Base-by-base conservation (phyloP, 169 alveolate genomes). In the Plasmodium chabaudi region DNA sequence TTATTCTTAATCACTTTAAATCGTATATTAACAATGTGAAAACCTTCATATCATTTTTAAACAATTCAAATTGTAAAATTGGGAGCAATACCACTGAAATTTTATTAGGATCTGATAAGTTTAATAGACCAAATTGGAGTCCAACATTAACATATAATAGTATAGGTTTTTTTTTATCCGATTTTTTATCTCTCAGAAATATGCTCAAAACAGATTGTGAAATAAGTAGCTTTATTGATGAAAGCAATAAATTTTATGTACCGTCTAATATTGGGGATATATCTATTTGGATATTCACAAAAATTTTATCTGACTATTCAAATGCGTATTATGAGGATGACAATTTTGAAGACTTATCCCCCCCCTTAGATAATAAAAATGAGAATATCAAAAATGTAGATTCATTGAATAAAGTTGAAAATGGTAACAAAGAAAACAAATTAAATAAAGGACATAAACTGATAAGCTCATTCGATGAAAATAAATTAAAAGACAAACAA, bases 101-200 rank as follows among this genome's bases (percentile, higher is more conserved):
- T 34, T 4, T 34, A 34, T 34, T 34, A 3, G 19, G 23, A n/a
- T 10, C 39, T 4, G 70, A 86, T 17, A 57, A 55, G 7, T 9
- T 10, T 56, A 61, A 23, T 56, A 25, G 42, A 71, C 49, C 64
- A 15, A 59, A 71, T 57, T 86, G 87, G 87, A 86, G 91, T 34
- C 91, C 87, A 5, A 86, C 91, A 15, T 65, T 86, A 44, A 71
- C 77, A 34, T 86, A 86, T 56, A 86, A 86, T 44, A 86, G 87
- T 53, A 63, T 86, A 25, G 91, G 91, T 13, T 86, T 86, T 51
- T 44, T 86, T 39, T 47, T 86, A 13, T 86, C 91, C 7, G 91
- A 86, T 64, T 86, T 86, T 61, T 69, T 65, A 17, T 55, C 91
- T 7, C 34, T 86, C 17, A 44, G 73, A 63, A 68, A 73, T 34